Base-by-base conservation (phyloP, 208 protist species). In the Blechomonas ayalai region DNA sequence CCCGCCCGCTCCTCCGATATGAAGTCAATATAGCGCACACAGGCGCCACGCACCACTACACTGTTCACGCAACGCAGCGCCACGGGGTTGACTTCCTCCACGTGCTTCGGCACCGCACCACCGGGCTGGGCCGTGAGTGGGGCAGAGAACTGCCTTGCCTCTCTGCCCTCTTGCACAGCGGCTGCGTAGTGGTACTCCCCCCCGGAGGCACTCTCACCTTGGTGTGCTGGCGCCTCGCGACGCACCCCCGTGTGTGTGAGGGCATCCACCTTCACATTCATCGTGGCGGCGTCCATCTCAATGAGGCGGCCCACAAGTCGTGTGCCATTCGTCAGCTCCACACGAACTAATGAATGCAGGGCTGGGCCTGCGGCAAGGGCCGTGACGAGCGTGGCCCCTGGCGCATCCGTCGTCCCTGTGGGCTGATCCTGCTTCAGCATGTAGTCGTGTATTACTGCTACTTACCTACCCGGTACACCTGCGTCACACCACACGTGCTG, bases 231-330 rank as follows among this genome's bases (percentile, higher is more conserved):
- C 28, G 2, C 22, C 26, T n/a, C 16, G n/a, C 60, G 76, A 1
- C 61, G 55, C 36, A 90, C 73, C 2, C 67, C 72, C 2, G 67
- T 79, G 48, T 56, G 40, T 34, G 58, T 69, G 46, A 91, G 58
- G 37, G 74, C 72, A 34, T 91, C 82, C 0, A 91, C 15, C 50
- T 79, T 80, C 16, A 85, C 39, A 37, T 91, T 91, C 69, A 87
- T 79, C 4, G 82, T 91, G 33, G 36, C 60, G 3, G 74, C 53
- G 42, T 91, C 82, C 50, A 87, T 52, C 52, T 82, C 62, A 2
- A 82, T 35, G 33, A 91, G 57, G 9, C 69, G 73, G 8, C 82
- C 82, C 2, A 72, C 68, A 6, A 91, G 45, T 15, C 75, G 28
- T 9, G 73, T 51, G 10, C 78, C 75, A 47, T 91, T 91, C 20